Conservation (phyloP, 306 rosid species). For the Carpinus fangiana region DNA sequence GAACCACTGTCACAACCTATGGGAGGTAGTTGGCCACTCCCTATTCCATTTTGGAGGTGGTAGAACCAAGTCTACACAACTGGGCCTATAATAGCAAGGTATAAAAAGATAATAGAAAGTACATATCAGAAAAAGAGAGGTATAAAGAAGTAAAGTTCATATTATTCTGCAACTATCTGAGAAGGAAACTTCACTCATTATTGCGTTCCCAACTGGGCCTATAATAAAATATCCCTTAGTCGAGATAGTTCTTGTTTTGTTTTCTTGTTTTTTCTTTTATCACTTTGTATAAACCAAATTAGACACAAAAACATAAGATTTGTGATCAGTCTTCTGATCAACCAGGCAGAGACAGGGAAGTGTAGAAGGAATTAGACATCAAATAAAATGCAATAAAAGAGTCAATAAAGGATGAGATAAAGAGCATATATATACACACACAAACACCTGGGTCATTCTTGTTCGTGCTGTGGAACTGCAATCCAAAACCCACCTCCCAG, state of each 20-base stretch:
- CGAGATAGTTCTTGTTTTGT: not conserved
- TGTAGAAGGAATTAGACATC: not conserved
- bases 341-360: not conserved
- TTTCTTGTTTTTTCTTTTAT: not conserved
- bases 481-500: slow-evolving; percentile 11
- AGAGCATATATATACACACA: not conserved
- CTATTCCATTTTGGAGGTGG: too few species aligned
- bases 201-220: too few species aligned
- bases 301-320: not conserved
- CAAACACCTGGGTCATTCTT: slow-evolving; percentile 15
- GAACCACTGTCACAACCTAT: too few species aligned
- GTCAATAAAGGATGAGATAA: not conserved
- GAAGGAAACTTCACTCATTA: not conserved
- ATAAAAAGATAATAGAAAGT: not conserved
- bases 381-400: not conserved
- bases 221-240: too few species aligned
- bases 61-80: too few species aligned
- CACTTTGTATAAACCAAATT: not conserved
- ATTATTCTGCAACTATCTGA: not conserved
- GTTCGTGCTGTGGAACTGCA: slow-evolving; percentile 2
- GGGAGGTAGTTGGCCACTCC: too few species aligned
- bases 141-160: not conserved
- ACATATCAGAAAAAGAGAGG: not conserved
- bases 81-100: not conserved
- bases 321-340: not conserved